Conservation (phyloP, 805 yeast genomes). For the Starmerella etchellsii region DNA sequence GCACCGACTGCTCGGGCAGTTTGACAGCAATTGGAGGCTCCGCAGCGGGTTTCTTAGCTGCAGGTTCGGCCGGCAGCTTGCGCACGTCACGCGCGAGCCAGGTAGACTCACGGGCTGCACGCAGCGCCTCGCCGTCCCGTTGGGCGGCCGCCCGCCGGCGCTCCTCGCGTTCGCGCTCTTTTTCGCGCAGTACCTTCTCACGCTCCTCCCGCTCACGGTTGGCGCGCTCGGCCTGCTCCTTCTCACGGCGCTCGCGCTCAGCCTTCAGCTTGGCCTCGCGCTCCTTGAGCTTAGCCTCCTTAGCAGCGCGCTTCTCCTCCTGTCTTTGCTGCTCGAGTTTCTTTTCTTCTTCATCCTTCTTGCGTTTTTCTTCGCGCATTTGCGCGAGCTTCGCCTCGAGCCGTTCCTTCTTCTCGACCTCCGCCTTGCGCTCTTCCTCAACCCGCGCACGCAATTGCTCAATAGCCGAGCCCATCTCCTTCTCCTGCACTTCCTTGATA, state of each 20-base stretch:
- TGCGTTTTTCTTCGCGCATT: constrained; percentile 4
- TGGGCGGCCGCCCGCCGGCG: too few relatives aligned
- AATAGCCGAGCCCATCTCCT: constrained; percentile 25
- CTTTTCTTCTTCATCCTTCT: constrained; percentile 6
- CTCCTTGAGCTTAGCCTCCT: constrained; percentile 7
- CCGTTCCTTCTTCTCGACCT: constrained; percentile 10
- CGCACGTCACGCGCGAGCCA: too few relatives aligned
- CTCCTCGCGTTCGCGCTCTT: constrained; percentile 8
- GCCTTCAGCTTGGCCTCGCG: constrained; percentile 8
- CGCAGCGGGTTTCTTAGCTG: too few relatives aligned
- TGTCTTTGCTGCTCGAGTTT: too few relatives aligned
- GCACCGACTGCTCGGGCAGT: too few relatives aligned
- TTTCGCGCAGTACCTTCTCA: constrained; percentile 8
- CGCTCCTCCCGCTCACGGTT: constrained; percentile 3
- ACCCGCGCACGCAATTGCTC: constrained; percentile 21
- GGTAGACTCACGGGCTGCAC: too few relatives aligned
- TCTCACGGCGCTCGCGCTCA: constrained; percentile 4
- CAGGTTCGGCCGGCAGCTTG: too few relatives aligned
- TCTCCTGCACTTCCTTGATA: constrained; percentile 19
- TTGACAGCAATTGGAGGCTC: too few relatives aligned
- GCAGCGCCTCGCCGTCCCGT: too few relatives aligned
- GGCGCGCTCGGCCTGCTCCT: not conserved
- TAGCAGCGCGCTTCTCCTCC: constrained; percentile 10
- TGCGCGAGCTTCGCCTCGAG: constrained; percentile 12
- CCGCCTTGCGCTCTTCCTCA: constrained; percentile 14